Conservation (phyloP, 139 green algal species). For the Monoraphidium neglectum region DNA sequence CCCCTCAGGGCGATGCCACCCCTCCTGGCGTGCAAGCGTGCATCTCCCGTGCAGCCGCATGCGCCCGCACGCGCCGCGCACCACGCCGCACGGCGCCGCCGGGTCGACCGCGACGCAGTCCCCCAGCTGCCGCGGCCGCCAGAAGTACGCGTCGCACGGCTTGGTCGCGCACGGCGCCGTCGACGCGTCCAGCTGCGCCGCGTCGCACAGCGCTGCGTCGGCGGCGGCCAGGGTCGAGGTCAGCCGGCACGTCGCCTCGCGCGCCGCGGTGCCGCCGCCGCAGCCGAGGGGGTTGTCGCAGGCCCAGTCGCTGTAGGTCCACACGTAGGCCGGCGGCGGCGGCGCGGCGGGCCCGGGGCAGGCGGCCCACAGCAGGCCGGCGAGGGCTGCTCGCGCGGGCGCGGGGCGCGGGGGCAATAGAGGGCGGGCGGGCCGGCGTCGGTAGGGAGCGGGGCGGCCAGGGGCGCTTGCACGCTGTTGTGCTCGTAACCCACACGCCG, state of each 20-base stretch:
- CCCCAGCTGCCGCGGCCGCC: slow-evolving; percentile 12
- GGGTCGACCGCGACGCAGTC: slow-evolving; percentile 23
- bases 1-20: too few relatives aligned
- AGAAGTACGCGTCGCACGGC: slow-evolving; percentile 12
- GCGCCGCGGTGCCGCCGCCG: slow-evolving; percentile 8
- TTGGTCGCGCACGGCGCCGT: slow-evolving; percentile 13
- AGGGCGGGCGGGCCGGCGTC: neutral
- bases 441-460: too few relatives aligned
- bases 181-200: neutral
- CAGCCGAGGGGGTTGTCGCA: slow-evolving; percentile 18
- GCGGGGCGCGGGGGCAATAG: too few relatives aligned
- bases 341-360: neutral
- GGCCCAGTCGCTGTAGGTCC: slow-evolving; percentile 24
- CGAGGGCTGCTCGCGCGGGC: slow-evolving; percentile 8
- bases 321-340: neutral
- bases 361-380: slow-evolving; percentile 1
- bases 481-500: slow-evolving; percentile 1
- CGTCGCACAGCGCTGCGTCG: neutral
- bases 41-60: neutral
- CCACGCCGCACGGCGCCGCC: slow-evolving; percentile 11
- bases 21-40: too few relatives aligned
- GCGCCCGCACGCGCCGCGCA: neutral
- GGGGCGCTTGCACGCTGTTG: too few relatives aligned
- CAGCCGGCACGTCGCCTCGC: neutral
- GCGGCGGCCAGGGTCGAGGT: neutral